A percentile compares a stretch with the other conserved stretches of the same genome.
phyloP scores from a whole-genome alignment of 108 stramenopile genomes.

The Cyclotella sp. region DNA sequence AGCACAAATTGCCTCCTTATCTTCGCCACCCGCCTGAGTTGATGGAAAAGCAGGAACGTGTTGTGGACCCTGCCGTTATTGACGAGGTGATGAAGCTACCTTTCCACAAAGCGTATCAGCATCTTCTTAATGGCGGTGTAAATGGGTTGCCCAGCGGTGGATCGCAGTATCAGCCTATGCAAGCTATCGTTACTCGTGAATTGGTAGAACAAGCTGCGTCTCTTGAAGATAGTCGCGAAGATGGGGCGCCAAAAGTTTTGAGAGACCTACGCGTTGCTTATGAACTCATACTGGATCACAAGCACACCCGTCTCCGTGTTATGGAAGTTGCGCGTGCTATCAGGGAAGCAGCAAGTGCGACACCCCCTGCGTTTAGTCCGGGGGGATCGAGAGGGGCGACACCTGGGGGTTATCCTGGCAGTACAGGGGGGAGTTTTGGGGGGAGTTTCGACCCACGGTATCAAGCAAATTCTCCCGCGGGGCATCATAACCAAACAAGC shows the following conservation, averaged over 20 bases:
- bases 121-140: conserved; percentile 53
- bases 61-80: conserved; percentile 90
- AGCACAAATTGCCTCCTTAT: conserved; percentile 97
- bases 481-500: conserved; percentile 48
- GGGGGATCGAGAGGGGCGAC: conserved; percentile 88
- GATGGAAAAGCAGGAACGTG: conserved; percentile 95
- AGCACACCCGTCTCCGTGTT: conserved; percentile 93
- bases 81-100: conserved; percentile 91
- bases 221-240: conserved; percentile 83
- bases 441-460: conserved; percentile 46
- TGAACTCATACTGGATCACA: conserved; percentile 97
- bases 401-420: conserved; percentile 71
- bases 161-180: conserved; percentile 58
- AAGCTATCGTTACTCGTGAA: conserved; percentile 73
- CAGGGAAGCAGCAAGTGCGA: conserved; percentile 89
- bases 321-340: conserved; percentile 94
- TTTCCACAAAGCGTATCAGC: conserved; percentile 81
- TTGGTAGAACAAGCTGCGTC: conserved; percentile 84
- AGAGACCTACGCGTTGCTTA: conserved; percentile 94
- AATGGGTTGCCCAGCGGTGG: conserved; percentile 40
- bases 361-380: conserved; percentile 89
- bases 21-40: conserved; percentile 93
- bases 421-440: conserved; percentile 47
- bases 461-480: conserved; percentile 48
- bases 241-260: conserved; percentile 82